Base-by-base conservation (phyloP, 1,139 yeast species). In the Blastobotrys ciferrii region DNA sequence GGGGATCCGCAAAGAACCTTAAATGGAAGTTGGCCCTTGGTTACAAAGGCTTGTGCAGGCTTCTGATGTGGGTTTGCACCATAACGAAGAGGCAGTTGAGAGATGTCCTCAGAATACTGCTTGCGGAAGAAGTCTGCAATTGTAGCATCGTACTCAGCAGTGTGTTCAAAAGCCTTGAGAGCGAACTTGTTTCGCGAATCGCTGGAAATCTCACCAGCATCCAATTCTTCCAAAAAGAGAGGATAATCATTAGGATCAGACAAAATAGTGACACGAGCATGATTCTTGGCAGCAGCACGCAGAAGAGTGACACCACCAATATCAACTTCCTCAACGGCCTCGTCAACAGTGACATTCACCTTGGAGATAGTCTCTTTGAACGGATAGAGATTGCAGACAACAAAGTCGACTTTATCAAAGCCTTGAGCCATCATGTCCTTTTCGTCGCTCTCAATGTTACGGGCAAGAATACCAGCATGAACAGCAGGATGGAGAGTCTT, bases 11-110 rank as follows among this genome's bases (percentile, higher is more conserved):
- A 75, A 63, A 92, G 77, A 30, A 91, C 98, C 74, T 86, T 87
- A 78, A 92, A 92, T 46, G 98, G 98, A 60, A 92, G 78, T 58
- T 84, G 84, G 60, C 95, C 97, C 61, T 80, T 76, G 50, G 85
- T 72, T 49, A 92, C 96, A 67, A 73, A 92, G 47, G 98, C 97
- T 76, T 92, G 98, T 32, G 98, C 97, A 36, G 98, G 98, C 72
- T 88, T 91, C 76, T 92, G 98, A 72, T 92, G 98, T 53, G 98
- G 98, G 76, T 92, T 92, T 55, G 96, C 96, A 68, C 98, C 98
- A 71, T 92, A 92, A 75, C 98, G 84, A 63, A 92, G 79, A 35
- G 98, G 94, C 68, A 92, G 76, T 78, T 91, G 97, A 51, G 95
- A 80, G 45, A 74, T 75, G 68, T 83, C 87, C 73, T 92, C 98